A percentile compares a stretch with the other conserved stretches of the same genome.
Evolutionary conservation across 116 monocot species (phyloP).

Genomic region (Trichopus zeylanicus): DNA sequence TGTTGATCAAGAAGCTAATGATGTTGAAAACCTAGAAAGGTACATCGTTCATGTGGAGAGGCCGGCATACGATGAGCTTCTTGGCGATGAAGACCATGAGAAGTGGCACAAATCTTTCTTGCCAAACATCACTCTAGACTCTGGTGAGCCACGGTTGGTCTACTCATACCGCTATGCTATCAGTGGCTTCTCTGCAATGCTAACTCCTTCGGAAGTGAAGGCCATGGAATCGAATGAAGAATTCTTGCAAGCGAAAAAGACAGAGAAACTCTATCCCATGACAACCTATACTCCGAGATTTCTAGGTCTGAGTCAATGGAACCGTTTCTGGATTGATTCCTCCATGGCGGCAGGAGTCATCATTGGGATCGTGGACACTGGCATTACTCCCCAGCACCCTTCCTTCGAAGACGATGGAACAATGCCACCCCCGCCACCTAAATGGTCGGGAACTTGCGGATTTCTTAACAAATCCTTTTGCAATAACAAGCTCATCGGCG

Average conservation of each 20-base stretch:
- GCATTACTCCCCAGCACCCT: neutral
- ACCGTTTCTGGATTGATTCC: neutral
- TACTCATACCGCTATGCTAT: too few species aligned
- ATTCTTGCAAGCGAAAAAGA: neutral
- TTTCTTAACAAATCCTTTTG: too few species aligned
- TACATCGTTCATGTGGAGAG: neutral
- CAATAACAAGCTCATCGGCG: constrained; percentile 21
- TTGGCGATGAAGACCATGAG: neutral
- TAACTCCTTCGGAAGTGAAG: constrained; percentile 4
- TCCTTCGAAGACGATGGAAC: neutral
- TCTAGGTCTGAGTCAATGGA: neutral
- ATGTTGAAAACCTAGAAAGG: neutral
- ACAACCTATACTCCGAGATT: constrained; percentile 10
- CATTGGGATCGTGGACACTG: constrained; percentile 17
- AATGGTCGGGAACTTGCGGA: neutral
- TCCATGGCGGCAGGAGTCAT: constrained; percentile 6
- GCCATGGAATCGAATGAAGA: neutral
- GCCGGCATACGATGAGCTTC: too few species aligned
- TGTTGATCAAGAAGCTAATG: too few species aligned
- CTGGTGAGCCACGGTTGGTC: too few species aligned
- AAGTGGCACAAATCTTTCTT: too few species aligned
- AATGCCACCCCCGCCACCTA: neutral
- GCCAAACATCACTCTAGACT: too few species aligned
- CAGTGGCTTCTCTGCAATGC: constrained; percentile 19
- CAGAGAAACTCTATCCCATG: neutral